Base-by-base conservation (phyloP, 1,284 basidiomycete species). In the Ganoderma boninense region DNA sequence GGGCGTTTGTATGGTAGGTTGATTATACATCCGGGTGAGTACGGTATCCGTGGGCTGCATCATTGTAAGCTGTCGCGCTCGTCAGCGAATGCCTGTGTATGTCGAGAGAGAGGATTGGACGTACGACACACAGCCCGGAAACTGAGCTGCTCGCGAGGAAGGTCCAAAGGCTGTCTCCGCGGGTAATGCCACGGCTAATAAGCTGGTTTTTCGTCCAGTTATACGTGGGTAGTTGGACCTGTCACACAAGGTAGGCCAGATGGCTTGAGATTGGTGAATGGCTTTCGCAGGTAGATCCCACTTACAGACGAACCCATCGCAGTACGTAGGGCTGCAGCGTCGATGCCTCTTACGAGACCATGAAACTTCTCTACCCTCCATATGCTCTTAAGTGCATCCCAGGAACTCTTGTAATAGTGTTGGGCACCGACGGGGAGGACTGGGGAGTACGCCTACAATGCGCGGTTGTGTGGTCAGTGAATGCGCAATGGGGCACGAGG, bases 181-280 rank as follows among this genome's bases (percentile, higher is more conserved):
- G 88, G 62, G 92, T 80, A 69, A 94, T 87, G 1, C 90, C 91
- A 71, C 88, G 84, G 42, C 87, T 84, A 4, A 91, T 87, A 56
- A 97, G 84, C 69, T 92, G 87, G 65, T 87, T 90, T 82, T 98
- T 98, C 43, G 95, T 94, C 82, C 95, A 95, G 77, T 96, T 97
- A 82, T 99, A 99, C 54, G 95, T 95, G 0, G 97, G 97, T 52
- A 99, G 83, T 89, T 99, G 97, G 6, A 96, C 95, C 92, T 95
- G 57, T 16, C 11, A n/a, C 4, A 49, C 13, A n/a, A n/a, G 16
- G 16, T 16, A 23, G n/a, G 23, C 10, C 23, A 13, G 40, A 35
- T 23, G 62, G n/a, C 26, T 10, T 32, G 14, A 32, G 13, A 46
- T 54, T 20, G 3, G 59, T 40, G 7, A 23, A 6, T 44, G 6